These are phyloP conservation scores for Amylocystis lapponica DNA, from an alignment of 768 basidiomycete species.

Conservation along the genomic window DNA sequence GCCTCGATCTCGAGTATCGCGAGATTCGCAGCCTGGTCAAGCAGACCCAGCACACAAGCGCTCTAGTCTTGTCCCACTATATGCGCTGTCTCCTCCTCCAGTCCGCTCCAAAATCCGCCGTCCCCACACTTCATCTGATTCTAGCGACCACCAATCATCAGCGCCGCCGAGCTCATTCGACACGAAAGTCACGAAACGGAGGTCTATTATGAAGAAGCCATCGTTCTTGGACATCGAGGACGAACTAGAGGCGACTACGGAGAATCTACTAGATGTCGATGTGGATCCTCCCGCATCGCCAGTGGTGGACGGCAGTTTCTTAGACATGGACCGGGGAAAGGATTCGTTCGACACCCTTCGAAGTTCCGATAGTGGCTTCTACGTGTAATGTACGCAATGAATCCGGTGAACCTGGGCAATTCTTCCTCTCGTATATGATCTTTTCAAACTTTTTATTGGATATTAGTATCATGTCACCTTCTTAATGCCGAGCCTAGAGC, in stretches of 20 bases:
- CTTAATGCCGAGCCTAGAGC: no score
- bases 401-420: neutral
- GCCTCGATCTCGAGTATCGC: conserved; percentile 33
- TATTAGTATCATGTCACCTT: no score
- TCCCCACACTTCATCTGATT: neutral
- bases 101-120: conserved; percentile 2
- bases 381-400: conserved; percentile 2
- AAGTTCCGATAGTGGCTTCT: conserved; percentile 27
- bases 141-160: neutral
- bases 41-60: conserved; percentile 9
- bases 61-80: conserved; percentile 25
- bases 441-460: conserved; percentile 8
- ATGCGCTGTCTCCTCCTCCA: conserved; percentile 35
- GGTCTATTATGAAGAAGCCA: conserved; percentile 58
- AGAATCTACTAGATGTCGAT: conserved; percentile 6
- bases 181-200: conserved; percentile 23
- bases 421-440: conserved; percentile 3
- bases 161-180: conserved; percentile 23
- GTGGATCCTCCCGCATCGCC: conserved; percentile 5
- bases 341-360: conserved; percentile 35
- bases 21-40: conserved; percentile 11
- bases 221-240: conserved; percentile 68
- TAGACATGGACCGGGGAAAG: conserved; percentile 33
- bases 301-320: conserved; percentile 31
- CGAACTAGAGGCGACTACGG: conserved; percentile 16